Conservation (phyloP, 2,329 filamentous ascomycete species). For the Microdochium nivale region DNA sequence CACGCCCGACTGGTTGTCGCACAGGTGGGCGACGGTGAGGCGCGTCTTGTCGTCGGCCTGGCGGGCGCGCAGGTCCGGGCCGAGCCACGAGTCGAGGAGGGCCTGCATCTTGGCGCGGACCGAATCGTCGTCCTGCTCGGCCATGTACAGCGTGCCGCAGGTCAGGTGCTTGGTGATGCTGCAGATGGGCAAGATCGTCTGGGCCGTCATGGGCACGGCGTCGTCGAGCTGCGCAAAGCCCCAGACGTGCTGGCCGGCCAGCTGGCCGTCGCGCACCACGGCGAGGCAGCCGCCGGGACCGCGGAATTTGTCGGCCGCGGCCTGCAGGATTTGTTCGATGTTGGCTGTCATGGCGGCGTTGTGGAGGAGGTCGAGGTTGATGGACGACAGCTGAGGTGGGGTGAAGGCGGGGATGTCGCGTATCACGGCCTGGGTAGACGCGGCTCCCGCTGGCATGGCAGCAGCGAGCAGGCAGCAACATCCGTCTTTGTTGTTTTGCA, state of each 20-base stretch:
- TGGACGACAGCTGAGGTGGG: neutral
- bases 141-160: constrained; percentile 24
- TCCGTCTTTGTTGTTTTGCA: no score
- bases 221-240: constrained; percentile 32
- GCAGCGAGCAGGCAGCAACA: no score
- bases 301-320: constrained; percentile 13
- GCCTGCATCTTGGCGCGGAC: constrained; percentile 15
- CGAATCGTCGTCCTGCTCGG: constrained; percentile 12
- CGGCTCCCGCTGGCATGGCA: no score
- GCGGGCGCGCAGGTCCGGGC: constrained; percentile 11
- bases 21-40: constrained; percentile 26
- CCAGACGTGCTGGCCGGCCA: constrained; percentile 28
- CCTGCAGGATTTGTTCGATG: constrained; percentile 3
- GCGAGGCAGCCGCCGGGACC: constrained; percentile 33
- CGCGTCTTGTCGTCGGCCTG: constrained; percentile 16
- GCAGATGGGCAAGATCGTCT: constrained; percentile 32
- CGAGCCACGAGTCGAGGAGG: neutral
- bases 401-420: neutral
- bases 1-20: constrained; percentile 31
- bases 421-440: no score
- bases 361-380: neutral
- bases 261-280: constrained; percentile 30
- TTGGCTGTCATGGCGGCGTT: neutral
- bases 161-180: constrained; percentile 37
- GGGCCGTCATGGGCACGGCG: constrained; percentile 23